Base-by-base conservation (phyloP, 805 yeast genomes). In the Jamesozyma piceae region DNA sequence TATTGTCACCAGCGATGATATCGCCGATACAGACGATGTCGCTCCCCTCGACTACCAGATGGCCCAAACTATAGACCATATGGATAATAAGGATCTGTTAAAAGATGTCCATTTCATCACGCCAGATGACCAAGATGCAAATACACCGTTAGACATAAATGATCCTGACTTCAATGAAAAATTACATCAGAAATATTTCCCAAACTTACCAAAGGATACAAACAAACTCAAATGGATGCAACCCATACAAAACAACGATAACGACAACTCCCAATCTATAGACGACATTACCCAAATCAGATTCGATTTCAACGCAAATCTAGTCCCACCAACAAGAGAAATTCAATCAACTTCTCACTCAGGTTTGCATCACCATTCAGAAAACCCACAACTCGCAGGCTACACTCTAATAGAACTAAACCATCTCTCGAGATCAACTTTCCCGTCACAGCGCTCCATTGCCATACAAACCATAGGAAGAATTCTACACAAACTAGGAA, bases 341-440 rank as follows among this genome's bases (percentile, higher is more conserved):
- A 60, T 65, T 14, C 45, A 64, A 1, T 61, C 75, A 5, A 77
- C 82, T 2, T 70, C 80, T 0, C 66, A 70, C 32, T 57, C 73
- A 32, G 98, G 95, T 0, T 71, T 92, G 21, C 96, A 87, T 55
- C 97, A 92, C 59, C 99, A 92, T 62, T 74, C 96, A 0, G 86
- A 82, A 10, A 78, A 82, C 38, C 96, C 97, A 0, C 78, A 80
- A 36, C 68, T 89, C 41, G 95, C 97, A 0, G 99, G 99, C 0
- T 92, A 92, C 60, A 89, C 97, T 0, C 58, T 92, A 20, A 69
- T 76, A 0, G 99, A 92, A 58, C 68, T 92, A 40, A 81, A 82
- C 1, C 92, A 82, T 51, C 71, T 86, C 38, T 66, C 88, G 4
- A 70, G 95, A 49, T 85, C 95, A 2, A 75, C 82, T 1, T 76